These are phyloP conservation scores for Moesziomyces parantarcticus DNA, from an alignment of 1,284 basidiomycete species.

Conservation along the genomic window DNA sequence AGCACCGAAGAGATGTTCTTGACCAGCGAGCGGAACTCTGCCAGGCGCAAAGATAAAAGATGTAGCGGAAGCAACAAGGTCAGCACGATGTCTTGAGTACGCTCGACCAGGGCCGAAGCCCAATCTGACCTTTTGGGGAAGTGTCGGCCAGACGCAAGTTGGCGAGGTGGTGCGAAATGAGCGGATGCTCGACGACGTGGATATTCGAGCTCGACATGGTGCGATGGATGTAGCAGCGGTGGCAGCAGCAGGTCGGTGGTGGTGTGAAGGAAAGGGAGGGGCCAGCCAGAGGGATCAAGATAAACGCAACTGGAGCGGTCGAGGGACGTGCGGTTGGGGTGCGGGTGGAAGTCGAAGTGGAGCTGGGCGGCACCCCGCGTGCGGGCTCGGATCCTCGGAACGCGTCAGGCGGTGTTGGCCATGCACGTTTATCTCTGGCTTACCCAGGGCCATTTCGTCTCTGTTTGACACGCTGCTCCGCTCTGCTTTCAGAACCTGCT, in stretches of 20 bases:
- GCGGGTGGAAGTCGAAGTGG: slow-evolving; percentile 15
- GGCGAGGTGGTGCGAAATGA: slow-evolving; percentile 55
- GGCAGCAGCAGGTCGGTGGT: not conserved
- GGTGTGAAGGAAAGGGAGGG: not conserved
- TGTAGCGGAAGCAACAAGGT: not conserved
- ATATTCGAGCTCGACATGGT: slow-evolving; percentile 41
- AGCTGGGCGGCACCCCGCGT: slow-evolving; percentile 5
- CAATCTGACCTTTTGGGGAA: slow-evolving; percentile 46
- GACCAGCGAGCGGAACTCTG: slow-evolving; percentile 54
- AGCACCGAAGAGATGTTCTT: slow-evolving; percentile 51
- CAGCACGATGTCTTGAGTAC: not conserved
- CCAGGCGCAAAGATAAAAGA: not conserved
- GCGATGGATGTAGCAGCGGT: not conserved
- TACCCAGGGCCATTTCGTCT: not conserved
- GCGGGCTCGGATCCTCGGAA: slow-evolving; percentile 31
- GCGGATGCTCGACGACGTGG: slow-evolving; percentile 54
- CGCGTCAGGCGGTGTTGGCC: slow-evolving; percentile 8
- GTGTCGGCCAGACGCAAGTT: slow-evolving; percentile 57
- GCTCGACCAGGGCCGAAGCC: too few species aligned
- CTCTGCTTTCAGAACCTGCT: not conserved
- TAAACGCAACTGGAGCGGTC: not conserved
- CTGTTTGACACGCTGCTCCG: not conserved
- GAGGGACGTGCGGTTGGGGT: not conserved
- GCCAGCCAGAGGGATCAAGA: not conserved
- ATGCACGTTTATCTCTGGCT: slow-evolving; percentile 12